phyloP scores from a whole-genome alignment of 2,329 filamentous ascomycete genomes.

The Penicillium sp. region DNA sequence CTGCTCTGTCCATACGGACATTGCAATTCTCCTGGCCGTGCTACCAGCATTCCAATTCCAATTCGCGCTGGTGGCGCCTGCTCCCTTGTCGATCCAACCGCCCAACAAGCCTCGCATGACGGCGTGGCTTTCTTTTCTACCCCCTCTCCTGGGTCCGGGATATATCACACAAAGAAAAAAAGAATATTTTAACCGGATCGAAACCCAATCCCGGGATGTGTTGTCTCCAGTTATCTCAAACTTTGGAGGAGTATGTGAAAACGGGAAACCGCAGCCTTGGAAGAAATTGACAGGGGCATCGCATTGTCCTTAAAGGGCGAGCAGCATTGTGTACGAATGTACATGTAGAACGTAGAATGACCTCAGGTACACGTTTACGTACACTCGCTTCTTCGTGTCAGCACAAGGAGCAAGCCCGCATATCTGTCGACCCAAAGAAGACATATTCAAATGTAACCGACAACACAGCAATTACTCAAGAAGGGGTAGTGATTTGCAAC shows the following conservation, averaged over 20 bases:
- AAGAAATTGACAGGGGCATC: background rate
- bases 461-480: background rate
- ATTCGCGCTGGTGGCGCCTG: background rate
- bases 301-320: background rate
- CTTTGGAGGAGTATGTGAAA: background rate
- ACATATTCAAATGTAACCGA: background rate
- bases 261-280: background rate
- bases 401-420: background rate
- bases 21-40: background rate
- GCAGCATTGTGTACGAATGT: background rate
- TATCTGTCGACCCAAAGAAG: background rate
- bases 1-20: background rate
- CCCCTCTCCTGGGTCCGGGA: background rate
- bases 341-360: background rate
- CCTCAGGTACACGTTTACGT: background rate
- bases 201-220: background rate
- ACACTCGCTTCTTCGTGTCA: background rate
- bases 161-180: background rate
- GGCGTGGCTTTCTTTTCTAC: conserved; percentile 1
- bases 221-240: background rate
- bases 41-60: background rate
- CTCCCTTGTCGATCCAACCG: background rate
- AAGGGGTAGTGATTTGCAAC: background rate
- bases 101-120: conserved; percentile 2
- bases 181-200: background rate